Evolutionary conservation across 805 yeast species (phyloP).

Genomic region (Dipodascopsis tothii): DNA sequence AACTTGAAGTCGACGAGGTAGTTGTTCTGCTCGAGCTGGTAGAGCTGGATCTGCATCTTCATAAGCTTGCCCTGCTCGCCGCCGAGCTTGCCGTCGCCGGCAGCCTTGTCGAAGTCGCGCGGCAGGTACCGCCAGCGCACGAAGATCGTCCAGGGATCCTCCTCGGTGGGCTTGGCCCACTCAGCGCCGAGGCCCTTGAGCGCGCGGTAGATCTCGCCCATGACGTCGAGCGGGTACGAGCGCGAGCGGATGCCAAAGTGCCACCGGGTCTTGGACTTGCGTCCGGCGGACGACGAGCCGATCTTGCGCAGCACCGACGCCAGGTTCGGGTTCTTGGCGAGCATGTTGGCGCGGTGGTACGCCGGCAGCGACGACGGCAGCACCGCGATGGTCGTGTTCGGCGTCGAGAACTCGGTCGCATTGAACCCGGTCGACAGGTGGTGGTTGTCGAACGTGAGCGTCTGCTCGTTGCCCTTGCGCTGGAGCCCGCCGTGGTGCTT

Average conservation of each 20-base stretch:
- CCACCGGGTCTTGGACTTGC: slow-evolving; percentile 93
- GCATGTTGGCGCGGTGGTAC: slow-evolving; percentile 87
- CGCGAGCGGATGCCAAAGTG: slow-evolving; percentile 96
- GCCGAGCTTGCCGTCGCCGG: slow-evolving; percentile 25
- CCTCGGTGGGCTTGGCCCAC: slow-evolving; percentile 93
- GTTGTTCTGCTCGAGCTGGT: slow-evolving; percentile 91
- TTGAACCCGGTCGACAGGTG: slow-evolving; percentile 32
- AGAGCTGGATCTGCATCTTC: slow-evolving; percentile 92
- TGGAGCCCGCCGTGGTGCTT: slow-evolving; percentile 10
- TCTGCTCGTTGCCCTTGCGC: slow-evolving; percentile 31
- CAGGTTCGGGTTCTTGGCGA: slow-evolving; percentile 22
- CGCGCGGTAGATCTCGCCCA: slow-evolving; percentile 97
- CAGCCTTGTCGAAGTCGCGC: slow-evolving; percentile 24
- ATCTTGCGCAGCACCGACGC: slow-evolving; percentile 34
- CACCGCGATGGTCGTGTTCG: slow-evolving; percentile 80
- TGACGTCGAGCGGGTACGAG: slow-evolving; percentile 93
- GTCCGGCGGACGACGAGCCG: slow-evolving; percentile 43
- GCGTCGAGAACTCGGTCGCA: slow-evolving; percentile 34
- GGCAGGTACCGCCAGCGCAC: slow-evolving; percentile 84
- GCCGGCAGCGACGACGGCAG: slow-evolving; percentile 91
- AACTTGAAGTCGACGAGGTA: slow-evolving; percentile 94
- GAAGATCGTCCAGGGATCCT: slow-evolving; percentile 75
- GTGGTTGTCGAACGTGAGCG: slow-evolving; percentile 35
- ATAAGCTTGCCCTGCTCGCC: slow-evolving; percentile 45
- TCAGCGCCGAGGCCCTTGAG: slow-evolving; percentile 90